A percentile compares a stretch with the other conserved stretches of the same genome.
Conservation (phyloP, 805 yeast genomes). For the Ogataea angusta region DNA sequence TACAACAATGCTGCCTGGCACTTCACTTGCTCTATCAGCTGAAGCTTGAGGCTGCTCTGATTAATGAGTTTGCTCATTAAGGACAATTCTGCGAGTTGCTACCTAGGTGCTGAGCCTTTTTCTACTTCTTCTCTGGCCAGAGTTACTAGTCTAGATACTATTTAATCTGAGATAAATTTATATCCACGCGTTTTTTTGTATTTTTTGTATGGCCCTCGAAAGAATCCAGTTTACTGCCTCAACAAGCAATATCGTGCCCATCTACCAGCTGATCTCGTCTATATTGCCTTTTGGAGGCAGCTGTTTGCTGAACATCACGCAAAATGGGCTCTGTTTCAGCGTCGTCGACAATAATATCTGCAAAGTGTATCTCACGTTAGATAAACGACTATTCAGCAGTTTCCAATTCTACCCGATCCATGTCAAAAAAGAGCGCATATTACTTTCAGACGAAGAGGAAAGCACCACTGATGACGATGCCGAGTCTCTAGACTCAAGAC, state of each 20-base stretch:
- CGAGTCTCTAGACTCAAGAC: background rate
- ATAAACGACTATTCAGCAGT: slow-evolving; percentile 34
- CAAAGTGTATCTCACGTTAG: slow-evolving; percentile 37
- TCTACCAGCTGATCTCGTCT: slow-evolving; percentile 28
- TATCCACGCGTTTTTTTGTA: slow-evolving; percentile 1
- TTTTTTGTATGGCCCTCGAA: slow-evolving; percentile 9
- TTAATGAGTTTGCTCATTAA: too few relatives aligned
- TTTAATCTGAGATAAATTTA: background rate
- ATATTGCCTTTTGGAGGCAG: slow-evolving; percentile 30
- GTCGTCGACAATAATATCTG: slow-evolving; percentile 45
- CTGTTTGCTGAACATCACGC: slow-evolving; percentile 36
- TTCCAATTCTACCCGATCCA: slow-evolving; percentile 26
- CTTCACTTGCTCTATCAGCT: slow-evolving; percentile 13
- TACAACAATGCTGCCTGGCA: background rate
- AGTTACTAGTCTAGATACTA: slow-evolving; percentile 4
- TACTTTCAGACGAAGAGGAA: slow-evolving; percentile 4
- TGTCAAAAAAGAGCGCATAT: slow-evolving; percentile 9
- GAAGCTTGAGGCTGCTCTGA: background rate
- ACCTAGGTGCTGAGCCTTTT: background rate
- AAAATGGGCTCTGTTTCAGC: slow-evolving; percentile 50
- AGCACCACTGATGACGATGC: slow-evolving; percentile 11
- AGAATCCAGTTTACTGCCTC: slow-evolving; percentile 27
- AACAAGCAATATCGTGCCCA: slow-evolving; percentile 24
- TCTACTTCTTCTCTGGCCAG: slow-evolving; percentile 11
- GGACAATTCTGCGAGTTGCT: slow-evolving; percentile 1